These are phyloP conservation scores for Quercus agrifolia DNA, from an alignment of 306 rosid species.

Conservation along the genomic window DNA sequence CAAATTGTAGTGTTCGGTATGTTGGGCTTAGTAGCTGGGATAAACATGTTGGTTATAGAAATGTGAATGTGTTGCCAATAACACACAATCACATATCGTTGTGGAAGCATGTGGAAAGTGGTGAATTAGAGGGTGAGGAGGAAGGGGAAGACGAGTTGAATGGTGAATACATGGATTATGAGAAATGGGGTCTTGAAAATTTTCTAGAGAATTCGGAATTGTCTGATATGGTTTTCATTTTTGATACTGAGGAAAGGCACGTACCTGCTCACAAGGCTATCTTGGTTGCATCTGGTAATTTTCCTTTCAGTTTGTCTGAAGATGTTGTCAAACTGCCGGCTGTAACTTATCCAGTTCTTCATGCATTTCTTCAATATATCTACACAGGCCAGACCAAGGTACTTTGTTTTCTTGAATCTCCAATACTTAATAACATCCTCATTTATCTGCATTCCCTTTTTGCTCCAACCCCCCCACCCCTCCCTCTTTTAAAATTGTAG, in stretches of 20 bases:
- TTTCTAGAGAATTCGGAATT: constrained; percentile 83
- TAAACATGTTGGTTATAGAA: constrained; percentile 86
- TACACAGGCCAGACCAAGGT: constrained; percentile 88
- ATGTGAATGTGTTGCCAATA: constrained; percentile 70
- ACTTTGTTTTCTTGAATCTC: background rate
- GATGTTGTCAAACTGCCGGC: constrained; percentile 49
- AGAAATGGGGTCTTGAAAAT: constrained; percentile 75
- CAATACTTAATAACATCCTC: background rate
- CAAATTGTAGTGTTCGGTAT: constrained; percentile 73
- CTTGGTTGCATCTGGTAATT: constrained; percentile 69
- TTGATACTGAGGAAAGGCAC: constrained; percentile 59
- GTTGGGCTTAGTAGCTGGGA: constrained; percentile 98
- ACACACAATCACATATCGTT: constrained; percentile 51
- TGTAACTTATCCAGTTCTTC: constrained; percentile 56
- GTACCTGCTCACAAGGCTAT: constrained; percentile 91
- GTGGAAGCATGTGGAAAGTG: constrained; percentile 59
- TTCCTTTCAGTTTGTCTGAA: constrained; percentile 44
- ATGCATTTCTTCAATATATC: constrained; percentile 75
- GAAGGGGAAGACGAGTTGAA: constrained; percentile 38
- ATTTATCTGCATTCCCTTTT: no score
- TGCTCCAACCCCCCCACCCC: no score
- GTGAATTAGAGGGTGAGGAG: constrained; percentile 45
- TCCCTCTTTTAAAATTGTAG: no score
- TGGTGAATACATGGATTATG: constrained; percentile 42
- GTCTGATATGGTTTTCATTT: constrained; percentile 61